Evolutionary conservation across 2,329 filamentous ascomycete species (phyloP).

Genomic region (Lizonia empirigonia): DNA sequence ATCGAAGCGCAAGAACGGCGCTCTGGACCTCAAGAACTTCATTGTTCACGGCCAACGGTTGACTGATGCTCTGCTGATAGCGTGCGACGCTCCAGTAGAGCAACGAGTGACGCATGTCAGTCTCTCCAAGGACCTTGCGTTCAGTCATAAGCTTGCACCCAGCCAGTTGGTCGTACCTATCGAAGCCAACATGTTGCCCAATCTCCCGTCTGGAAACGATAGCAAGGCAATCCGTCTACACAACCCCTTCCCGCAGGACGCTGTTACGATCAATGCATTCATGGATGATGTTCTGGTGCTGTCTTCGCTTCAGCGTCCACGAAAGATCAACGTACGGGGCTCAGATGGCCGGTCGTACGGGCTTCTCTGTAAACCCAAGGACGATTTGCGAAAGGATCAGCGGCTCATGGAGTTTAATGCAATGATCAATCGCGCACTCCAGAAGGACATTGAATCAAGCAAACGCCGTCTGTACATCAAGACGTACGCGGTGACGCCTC

Average conservation of each 20-base stretch:
- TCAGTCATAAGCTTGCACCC: constrained; percentile 81
- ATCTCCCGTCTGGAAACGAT: constrained; percentile 74
- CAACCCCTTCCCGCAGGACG: constrained; percentile 84
- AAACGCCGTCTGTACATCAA: constrained; percentile 84
- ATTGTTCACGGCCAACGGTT: constrained; percentile 81
- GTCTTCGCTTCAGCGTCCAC: constrained; percentile 88
- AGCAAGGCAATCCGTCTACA: constrained; percentile 71
- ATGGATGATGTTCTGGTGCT: constrained; percentile 88
- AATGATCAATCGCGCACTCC: constrained; percentile 95
- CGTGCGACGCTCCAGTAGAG: constrained; percentile 81
- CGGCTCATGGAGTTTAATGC: constrained; percentile 99
- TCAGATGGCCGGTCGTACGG: constrained; percentile 89
- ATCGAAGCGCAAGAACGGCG: constrained; percentile 60
- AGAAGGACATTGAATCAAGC: constrained; percentile 88
- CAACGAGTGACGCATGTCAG: constrained; percentile 73
- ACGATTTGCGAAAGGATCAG: constrained; percentile 96
- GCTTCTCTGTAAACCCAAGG: constrained; percentile 95
- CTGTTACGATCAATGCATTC: constrained; percentile 81
- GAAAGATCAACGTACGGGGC: constrained; percentile 84
- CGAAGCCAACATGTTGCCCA: constrained; percentile 81
- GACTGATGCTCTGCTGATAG: constrained; percentile 77
- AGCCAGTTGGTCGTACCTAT: constrained; percentile 88
- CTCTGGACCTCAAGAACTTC: constrained; percentile 69
- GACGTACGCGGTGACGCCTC: constrained; percentile 93
- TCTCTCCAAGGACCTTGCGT: constrained; percentile 76